phyloP scores from a whole-genome alignment of 495 filamentous ascomycete genomes.

The Podospora sp. region DNA sequence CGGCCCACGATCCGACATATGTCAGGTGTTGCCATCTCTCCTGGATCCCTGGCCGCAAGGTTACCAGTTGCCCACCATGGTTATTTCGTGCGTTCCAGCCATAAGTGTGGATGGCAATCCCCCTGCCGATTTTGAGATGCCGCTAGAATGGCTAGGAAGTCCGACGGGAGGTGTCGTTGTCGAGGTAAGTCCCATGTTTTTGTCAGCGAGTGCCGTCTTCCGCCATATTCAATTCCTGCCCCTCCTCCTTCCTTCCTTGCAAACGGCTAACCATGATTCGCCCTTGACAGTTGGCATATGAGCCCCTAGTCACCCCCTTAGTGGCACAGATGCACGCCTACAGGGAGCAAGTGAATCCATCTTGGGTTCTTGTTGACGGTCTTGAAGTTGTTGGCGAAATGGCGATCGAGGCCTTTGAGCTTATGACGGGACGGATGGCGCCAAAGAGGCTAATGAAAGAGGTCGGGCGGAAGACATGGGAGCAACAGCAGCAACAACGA shows the following conservation, averaged over 20 bases:
- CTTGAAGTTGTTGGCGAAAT: constrained; percentile 79
- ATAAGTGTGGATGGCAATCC: constrained; percentile 63
- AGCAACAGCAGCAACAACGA: not conserved
- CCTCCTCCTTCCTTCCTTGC: not conserved
- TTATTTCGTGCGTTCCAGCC: constrained; percentile 76
- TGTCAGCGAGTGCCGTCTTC: constrained; percentile 5
- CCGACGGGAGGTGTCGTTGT: constrained; percentile 80
- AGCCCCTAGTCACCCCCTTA: constrained; percentile 71
- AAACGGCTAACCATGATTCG: not conserved
- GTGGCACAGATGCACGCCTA: constrained; percentile 62
- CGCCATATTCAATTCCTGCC: not conserved
- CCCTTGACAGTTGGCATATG: constrained; percentile 64
- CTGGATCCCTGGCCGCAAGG: constrained; percentile 66
- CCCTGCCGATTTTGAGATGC: constrained; percentile 75
- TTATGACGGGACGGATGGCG: constrained; percentile 81
- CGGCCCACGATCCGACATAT: constrained; percentile 44
- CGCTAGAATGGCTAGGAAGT: constrained; percentile 71
- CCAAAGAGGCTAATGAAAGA: constrained; percentile 72
- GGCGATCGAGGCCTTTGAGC: constrained; percentile 80
- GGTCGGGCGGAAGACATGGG: constrained; percentile 37
- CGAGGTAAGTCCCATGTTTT: constrained; percentile 49
- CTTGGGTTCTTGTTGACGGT: constrained; percentile 80
- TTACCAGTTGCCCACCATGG: constrained; percentile 69
- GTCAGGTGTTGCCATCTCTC: constrained; percentile 61
- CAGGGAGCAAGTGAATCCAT: constrained; percentile 57